Evolutionary conservation across 1,139 yeast species (phyloP).

Genomic region (Candida gigantensis): DNA sequence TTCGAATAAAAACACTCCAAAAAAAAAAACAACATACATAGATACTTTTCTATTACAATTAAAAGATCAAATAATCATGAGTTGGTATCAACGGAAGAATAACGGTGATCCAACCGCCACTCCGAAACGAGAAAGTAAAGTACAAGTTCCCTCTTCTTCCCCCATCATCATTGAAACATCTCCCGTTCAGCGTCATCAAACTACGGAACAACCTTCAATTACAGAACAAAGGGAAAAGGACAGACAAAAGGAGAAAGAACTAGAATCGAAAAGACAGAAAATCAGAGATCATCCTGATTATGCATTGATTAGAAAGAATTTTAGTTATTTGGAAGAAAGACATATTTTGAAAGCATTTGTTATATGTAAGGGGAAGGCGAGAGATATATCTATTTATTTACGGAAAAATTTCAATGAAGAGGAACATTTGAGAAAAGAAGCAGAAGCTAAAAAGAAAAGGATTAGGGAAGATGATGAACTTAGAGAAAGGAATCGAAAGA

Average conservation of each 20-base stretch:
- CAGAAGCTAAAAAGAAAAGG: slow-evolving; percentile 17
- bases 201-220: slow-evolving; percentile 14
- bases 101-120: too few species aligned
- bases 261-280: slow-evolving; percentile 41
- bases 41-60: too few species aligned
- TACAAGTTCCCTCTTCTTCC: slow-evolving; percentile 43
- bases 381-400: slow-evolving; percentile 55
- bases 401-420: slow-evolving; percentile 34
- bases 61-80: too few species aligned
- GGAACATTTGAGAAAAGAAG: slow-evolving; percentile 27
- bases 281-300: slow-evolving; percentile 47
- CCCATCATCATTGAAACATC: slow-evolving; percentile 32
- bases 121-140: slow-evolving; percentile 20
- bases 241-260: slow-evolving; percentile 26
- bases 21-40: too few species aligned
- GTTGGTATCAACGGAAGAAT: too few species aligned
- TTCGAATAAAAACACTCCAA: too few species aligned
- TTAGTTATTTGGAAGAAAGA: slow-evolving; percentile 47
- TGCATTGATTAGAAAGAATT: slow-evolving; percentile 49
- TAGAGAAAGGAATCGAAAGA: slow-evolving; percentile 15
- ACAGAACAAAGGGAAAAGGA: slow-evolving; percentile 18
- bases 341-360: slow-evolving; percentile 63
- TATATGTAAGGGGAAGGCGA: slow-evolving; percentile 56
- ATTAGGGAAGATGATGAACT: slow-evolving; percentile 21
- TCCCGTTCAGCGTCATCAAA: slow-evolving; percentile 18